Evolutionary conservation across 2,329 filamentous ascomycete genomes (phyloP), one percentile per base, ranked within the genome.

Genomic region (Trichoderma afroharzianum): DNA sequence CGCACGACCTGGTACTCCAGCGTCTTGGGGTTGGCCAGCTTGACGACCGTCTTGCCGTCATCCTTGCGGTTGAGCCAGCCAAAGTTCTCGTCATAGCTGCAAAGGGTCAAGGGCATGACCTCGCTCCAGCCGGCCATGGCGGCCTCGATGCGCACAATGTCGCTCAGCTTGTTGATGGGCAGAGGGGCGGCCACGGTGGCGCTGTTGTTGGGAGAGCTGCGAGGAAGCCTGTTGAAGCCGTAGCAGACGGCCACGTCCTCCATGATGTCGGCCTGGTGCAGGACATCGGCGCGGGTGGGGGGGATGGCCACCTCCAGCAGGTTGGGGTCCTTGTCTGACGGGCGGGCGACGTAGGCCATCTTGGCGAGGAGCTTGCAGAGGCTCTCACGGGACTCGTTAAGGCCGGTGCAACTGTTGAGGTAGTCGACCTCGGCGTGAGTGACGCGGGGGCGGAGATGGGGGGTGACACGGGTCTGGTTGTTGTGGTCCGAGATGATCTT

Each of bases 1-100:
- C 95, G 92, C 30, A 97, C 95, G 70, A 98, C 91, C 82, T 98
- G 95, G 82, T 97, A 98, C 80, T 98, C 95, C 30, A 90, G 87
- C 0, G 94, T 97, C 85, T 98, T 98, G 70, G 95, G 95, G 81
- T 98, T 98, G 74, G 93, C 93, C 53, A 98, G 91, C 77, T 90
- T 91, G 75, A 98, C 90, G 32, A 93, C 94, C 0, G 91, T 94
- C 72, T 88, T 91, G 74, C 93, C 93, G 77, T 97, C 93, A 76
- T 98, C 95, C 79, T 91, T 90, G 79, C 94, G 92, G 84, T 97
- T 97, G 15, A 99, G 86, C 92, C 93, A 98, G 72, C 88, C 91
- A 81, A 98, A 99, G 85, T 99, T 99, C 87, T 99, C 96, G 79
- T 98, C 95, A 81, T 98, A 94, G 59, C 94, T 97, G 87, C 96